Conservation (phyloP, 306 rosid species). For the Luffa acutangula region DNA sequence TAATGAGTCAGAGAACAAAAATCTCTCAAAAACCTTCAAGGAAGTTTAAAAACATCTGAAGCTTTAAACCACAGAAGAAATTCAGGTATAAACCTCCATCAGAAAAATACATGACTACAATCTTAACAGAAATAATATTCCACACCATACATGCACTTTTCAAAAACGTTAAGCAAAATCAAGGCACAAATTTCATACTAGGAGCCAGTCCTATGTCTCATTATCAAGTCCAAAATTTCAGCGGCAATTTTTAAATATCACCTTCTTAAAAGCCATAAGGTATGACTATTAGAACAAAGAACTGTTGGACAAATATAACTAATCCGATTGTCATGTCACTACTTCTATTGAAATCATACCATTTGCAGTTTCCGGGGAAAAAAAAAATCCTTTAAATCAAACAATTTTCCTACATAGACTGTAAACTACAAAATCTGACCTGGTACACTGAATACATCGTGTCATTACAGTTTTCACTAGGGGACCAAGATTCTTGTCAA, state of each 20-base stretch:
- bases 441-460: conserved; percentile 93
- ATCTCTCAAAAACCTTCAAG: neutral
- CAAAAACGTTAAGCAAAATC: neutral
- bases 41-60: neutral
- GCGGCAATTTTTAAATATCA: neutral
- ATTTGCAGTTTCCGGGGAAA: neutral
- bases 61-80: neutral
- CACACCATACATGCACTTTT: neutral
- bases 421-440: conserved; percentile 34
- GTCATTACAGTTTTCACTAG: conserved; percentile 99
- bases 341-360: neutral
- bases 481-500: conserved; percentile 97
- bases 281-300: neutral
- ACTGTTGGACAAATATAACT: neutral
- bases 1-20: neutral
- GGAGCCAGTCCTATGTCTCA: neutral
- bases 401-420: neutral
- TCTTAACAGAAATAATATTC: neutral
- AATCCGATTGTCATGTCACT: neutral
- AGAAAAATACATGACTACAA: neutral
- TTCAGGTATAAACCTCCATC: neutral
- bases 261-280: neutral
- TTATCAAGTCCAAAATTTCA: neutral
- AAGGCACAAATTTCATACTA: neutral
- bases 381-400: neutral